Evolutionary conservation across 495 filamentous ascomycete species (phyloP), one percentile per base, ranked within the genome.

Genomic region (Hypoxylon crocopeplum): DNA sequence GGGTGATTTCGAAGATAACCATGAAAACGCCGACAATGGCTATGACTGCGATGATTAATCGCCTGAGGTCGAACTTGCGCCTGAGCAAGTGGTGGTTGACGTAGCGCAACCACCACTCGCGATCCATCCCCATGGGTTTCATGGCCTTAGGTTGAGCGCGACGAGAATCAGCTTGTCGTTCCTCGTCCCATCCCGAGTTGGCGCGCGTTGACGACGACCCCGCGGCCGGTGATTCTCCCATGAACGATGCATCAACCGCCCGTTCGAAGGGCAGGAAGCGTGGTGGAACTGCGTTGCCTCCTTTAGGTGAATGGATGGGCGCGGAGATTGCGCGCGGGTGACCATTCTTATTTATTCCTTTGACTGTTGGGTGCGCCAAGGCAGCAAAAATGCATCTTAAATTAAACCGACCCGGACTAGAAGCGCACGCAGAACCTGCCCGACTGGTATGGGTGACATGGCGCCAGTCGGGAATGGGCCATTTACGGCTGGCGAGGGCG

Each of bases 1-100:
- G 67, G 30, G 56, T 48, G 27, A 61, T 49, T 42, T 65, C 57
- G 36, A 68, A 70, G 10, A 65, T 21, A 1, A 68, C 6, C 38
- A 68, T 41, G 19, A 41, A 59, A 5, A 65, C 12, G 15, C 27
- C 38, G 37, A 68, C 10, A 33, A 64, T 29, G 13, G 48, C 32
- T 27, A 67, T 39, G 24, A 46, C 41, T 20, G 52, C 42, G 15
- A 70, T 16, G 10, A 39, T 36, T 5, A 68, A n/a, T 7, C 65
- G 52, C 48, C 39, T 52, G 2, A 54, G 38, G 24, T 59, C 59
- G 50, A 59, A 48, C 33, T 48, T 59, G 4, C 59, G 60, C 37
- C 49, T 49, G 8, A 66, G 33, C 2, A 59, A 37, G 20, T 33
- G 42, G 45, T 54, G 37, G 17, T 64, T 53, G 33, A 59, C 42